Evolutionary conservation across 2,329 filamentous ascomycete species (phyloP).

Genomic region (Aspergillus quadrilineatus): DNA sequence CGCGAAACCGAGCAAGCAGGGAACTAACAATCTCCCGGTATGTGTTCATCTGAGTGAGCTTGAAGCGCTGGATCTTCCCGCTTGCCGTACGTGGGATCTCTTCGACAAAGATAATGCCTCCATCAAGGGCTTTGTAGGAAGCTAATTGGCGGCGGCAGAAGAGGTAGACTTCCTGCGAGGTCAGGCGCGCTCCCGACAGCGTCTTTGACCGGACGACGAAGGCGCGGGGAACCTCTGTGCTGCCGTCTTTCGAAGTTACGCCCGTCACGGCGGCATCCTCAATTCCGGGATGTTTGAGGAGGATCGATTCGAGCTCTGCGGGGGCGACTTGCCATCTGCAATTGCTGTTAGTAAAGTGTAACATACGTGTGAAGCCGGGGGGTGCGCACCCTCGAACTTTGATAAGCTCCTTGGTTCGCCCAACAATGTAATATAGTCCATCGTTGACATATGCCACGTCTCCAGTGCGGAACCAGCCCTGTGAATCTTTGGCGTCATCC

Average conservation of each 20-base stretch:
- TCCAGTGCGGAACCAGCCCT: slow-evolving; percentile 47
- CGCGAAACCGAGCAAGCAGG: slow-evolving; percentile 27
- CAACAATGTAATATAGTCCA: slow-evolving; percentile 42
- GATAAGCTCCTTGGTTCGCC: slow-evolving; percentile 47
- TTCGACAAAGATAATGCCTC: slow-evolving; percentile 50
- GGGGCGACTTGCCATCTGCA: slow-evolving; percentile 50
- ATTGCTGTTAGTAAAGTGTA: slow-evolving; percentile 3
- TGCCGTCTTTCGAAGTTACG: slow-evolving; percentile 36
- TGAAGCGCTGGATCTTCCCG: slow-evolving; percentile 51
- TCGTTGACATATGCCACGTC: slow-evolving; percentile 41
- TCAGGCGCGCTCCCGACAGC: slow-evolving; percentile 25
- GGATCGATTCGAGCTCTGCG: slow-evolving; percentile 48
- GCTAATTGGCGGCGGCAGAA: slow-evolving; percentile 44
- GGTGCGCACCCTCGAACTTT: slow-evolving; percentile 47
- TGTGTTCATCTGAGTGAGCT: slow-evolving; percentile 40
- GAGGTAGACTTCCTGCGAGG: slow-evolving; percentile 44
- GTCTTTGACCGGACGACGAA: slow-evolving; percentile 44
- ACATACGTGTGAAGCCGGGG: neutral
- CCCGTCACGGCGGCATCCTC: slow-evolving; percentile 50
- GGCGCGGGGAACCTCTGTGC: slow-evolving; percentile 44
- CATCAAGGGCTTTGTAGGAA: slow-evolving; percentile 50
- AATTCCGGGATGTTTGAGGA: slow-evolving; percentile 47
- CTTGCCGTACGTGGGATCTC: slow-evolving; percentile 51
- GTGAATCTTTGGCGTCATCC: slow-evolving; percentile 33
- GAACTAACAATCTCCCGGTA: slow-evolving; percentile 39